A percentile compares a stretch with the other conserved stretches of the same genome.
These are phyloP conservation scores for Dimocarpus longan DNA, from an alignment of 345 rosid species.

Conservation along the genomic window DNA sequence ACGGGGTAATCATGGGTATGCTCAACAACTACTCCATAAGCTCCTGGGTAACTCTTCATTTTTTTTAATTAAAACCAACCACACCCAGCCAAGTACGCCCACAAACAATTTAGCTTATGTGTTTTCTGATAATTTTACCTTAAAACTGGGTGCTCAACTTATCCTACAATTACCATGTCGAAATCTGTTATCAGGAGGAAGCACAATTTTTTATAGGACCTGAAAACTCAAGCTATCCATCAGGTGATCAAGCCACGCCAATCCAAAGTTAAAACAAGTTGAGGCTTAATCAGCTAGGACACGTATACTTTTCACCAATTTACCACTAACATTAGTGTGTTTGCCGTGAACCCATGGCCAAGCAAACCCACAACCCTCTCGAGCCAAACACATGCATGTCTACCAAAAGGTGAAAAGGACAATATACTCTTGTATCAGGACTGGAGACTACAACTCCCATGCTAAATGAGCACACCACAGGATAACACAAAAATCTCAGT, in stretches of 20 bases:
- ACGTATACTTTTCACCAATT: not conserved
- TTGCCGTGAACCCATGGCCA: not conserved
- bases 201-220: not conserved
- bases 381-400: not conserved
- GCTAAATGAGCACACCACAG: not conserved
- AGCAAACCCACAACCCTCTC: not conserved
- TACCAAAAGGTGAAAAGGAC: not conserved
- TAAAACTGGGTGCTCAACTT: not conserved
- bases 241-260: not conserved
- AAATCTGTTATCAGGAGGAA: not conserved
- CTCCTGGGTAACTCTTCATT: not conserved
- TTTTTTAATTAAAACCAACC: not conserved
- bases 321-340: not conserved
- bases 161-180: not conserved
- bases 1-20: not conserved
- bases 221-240: not conserved
- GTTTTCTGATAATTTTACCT: not conserved
- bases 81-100: not conserved
- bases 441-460: not conserved
- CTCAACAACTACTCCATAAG: not conserved
- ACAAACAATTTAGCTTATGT: not conserved
- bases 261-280: not conserved
- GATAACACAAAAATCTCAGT: not conserved
- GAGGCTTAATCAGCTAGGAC: not conserved
- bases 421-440: not conserved